Conservation (phyloP, 768 basidiomycete genomes). For the Hypholoma sublateritium region DNA sequence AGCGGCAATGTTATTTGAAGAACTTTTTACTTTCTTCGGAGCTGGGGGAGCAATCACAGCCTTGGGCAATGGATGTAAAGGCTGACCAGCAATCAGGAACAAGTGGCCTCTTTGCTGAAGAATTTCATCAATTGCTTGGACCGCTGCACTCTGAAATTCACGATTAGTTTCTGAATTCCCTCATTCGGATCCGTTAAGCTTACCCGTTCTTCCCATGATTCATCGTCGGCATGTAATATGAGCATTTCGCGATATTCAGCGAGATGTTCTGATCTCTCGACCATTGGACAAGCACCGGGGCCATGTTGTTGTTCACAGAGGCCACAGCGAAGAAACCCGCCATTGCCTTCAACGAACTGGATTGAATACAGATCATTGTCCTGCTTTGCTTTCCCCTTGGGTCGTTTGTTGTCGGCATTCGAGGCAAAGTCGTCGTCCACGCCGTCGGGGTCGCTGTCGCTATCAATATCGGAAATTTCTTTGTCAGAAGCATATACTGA, state of each 20-base stretch:
- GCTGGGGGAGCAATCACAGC: constrained; percentile 14
- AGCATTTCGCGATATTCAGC: constrained; percentile 70
- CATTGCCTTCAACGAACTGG: neutral
- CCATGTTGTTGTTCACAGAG: constrained; percentile 61
- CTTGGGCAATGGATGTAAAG: constrained; percentile 52
- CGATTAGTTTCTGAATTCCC: constrained; percentile 6
- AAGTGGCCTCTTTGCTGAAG: constrained; percentile 56
- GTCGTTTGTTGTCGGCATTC: constrained; percentile 6
- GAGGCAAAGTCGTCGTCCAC: constrained; percentile 17
- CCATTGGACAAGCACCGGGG: constrained; percentile 60
- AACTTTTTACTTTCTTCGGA: constrained; percentile 14
- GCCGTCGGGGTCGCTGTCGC: constrained; percentile 16
- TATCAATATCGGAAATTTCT: constrained; percentile 23
- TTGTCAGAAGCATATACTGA: constrained; percentile 35
- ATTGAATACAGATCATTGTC: neutral
- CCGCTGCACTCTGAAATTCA: constrained; percentile 53
- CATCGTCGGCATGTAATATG: constrained; percentile 60
- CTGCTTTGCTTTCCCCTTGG: constrained; percentile 18
- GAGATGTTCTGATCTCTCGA: constrained; percentile 61
- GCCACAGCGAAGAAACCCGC: constrained; percentile 41
- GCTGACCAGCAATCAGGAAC: constrained; percentile 60
- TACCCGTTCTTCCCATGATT: constrained; percentile 67
- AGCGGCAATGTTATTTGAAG: neutral
- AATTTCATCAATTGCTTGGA: constrained; percentile 68
- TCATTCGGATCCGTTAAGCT: constrained; percentile 14